Percentiles rank a stretch among this genome's conserved stretches.
phyloP scores from a whole-genome alignment of 495 filamentous ascomycete genomes.

The Jackrogersella multiformis region DNA sequence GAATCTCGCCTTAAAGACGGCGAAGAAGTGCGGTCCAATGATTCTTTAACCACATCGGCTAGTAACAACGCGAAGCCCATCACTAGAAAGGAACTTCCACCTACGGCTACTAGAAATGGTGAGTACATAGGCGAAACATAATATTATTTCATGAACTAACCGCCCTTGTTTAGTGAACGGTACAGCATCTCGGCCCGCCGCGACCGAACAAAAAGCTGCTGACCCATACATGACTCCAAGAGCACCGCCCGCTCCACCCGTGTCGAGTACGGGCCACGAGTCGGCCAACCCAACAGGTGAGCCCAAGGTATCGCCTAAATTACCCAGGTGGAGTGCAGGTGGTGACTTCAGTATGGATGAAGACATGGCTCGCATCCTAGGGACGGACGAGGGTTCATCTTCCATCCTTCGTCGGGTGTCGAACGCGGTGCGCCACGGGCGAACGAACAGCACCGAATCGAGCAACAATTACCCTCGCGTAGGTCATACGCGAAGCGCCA shows the following conservation, averaged over 20 bases:
- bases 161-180: slow-evolving; percentile 50
- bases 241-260: slow-evolving; percentile 68
- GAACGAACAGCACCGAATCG: slow-evolving; percentile 75
- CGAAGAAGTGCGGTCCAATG: slow-evolving; percentile 54
- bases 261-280: slow-evolving; percentile 60
- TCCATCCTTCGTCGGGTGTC: slow-evolving; percentile 89
- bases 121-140: slow-evolving; percentile 27
- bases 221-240: slow-evolving; percentile 71
- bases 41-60: slow-evolving; percentile 47
- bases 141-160: slow-evolving; percentile 9
- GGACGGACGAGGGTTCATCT: slow-evolving; percentile 71
- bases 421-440: slow-evolving; percentile 91
- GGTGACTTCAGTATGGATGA: slow-evolving; percentile 91
- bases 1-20: slow-evolving; percentile 60
- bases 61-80: slow-evolving; percentile 54
- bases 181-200: slow-evolving; percentile 37
- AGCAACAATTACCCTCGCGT: slow-evolving; percentile 56
- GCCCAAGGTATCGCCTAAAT: slow-evolving; percentile 72
- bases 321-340: slow-evolving; percentile 76
- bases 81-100: slow-evolving; percentile 58
- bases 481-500: slow-evolving; percentile 63
- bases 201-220: slow-evolving; percentile 56
- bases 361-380: slow-evolving; percentile 83
- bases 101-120: slow-evolving; percentile 50
- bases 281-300: slow-evolving; percentile 62